These are phyloP conservation scores for Nemania diffusa DNA, from an alignment of 2,329 filamentous ascomycete species.

Conservation along the genomic window DNA sequence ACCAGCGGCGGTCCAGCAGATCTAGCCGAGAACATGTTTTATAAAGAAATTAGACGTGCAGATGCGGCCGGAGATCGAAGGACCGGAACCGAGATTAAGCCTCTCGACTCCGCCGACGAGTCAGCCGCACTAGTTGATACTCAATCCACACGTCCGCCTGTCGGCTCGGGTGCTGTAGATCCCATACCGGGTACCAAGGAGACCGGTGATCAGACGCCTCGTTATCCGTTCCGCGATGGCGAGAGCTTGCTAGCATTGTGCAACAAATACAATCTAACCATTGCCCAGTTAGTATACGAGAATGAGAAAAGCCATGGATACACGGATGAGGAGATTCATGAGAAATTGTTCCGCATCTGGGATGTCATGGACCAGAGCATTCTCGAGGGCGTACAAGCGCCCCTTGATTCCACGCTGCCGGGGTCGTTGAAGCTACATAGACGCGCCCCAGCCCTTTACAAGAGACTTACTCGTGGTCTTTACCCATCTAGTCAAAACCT, in stretches of 20 bases:
- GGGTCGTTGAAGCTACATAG: slow-evolving; percentile 61
- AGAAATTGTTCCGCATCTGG: slow-evolving; percentile 61
- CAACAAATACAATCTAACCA: slow-evolving; percentile 62
- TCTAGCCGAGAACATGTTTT: slow-evolving; percentile 62
- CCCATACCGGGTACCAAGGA: slow-evolving; percentile 24
- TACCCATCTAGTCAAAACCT: slow-evolving; percentile 52
- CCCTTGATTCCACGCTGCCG: slow-evolving; percentile 54
- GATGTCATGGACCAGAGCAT: slow-evolving; percentile 64
- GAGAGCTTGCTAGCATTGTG: slow-evolving; percentile 58
- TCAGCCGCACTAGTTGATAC: slow-evolving; percentile 32
- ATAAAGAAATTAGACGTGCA: slow-evolving; percentile 60
- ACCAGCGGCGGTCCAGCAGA: slow-evolving; percentile 56
- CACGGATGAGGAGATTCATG: slow-evolving; percentile 59
- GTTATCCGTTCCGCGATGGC: slow-evolving; percentile 60
- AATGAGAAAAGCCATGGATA: slow-evolving; percentile 64
- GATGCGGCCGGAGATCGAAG: slow-evolving; percentile 59
- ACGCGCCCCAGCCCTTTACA: slow-evolving; percentile 59
- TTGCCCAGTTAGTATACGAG: slow-evolving; percentile 63
- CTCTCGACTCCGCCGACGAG: slow-evolving; percentile 44
- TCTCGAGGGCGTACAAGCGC: slow-evolving; percentile 60
- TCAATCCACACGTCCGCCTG: slow-evolving; percentile 18
- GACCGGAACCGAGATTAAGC: slow-evolving; percentile 57
- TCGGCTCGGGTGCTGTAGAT: slow-evolving; percentile 32
- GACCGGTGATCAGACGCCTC: slow-evolving; percentile 50
- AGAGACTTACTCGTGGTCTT: slow-evolving; percentile 57